phyloP scores from a whole-genome alignment of 2,329 filamentous ascomycete genomes.

The Penicillium sp. region DNA sequence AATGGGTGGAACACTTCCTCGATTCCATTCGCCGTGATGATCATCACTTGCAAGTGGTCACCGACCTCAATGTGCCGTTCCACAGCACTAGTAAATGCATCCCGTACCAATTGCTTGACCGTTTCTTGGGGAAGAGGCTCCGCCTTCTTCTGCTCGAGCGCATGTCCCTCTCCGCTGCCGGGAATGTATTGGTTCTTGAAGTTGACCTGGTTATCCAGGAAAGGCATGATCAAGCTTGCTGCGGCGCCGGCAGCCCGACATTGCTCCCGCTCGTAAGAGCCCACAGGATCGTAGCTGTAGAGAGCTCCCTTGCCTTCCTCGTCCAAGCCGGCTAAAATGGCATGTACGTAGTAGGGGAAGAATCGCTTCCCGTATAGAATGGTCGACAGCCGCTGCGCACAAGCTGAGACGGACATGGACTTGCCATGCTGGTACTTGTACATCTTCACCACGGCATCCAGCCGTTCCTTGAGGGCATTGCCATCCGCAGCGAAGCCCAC shows the following conservation, averaged over 20 bases:
- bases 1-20: conserved; percentile 78
- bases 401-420: conserved; percentile 89
- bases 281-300: conserved; percentile 97
- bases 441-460: conserved; percentile 96
- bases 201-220: conserved; percentile 99
- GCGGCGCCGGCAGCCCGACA: conserved; percentile 91
- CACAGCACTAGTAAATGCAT: conserved; percentile 96
- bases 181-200: conserved; percentile 98
- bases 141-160: conserved; percentile 59
- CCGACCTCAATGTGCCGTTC: conserved; percentile 99
- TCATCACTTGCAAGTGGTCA: conserved; percentile 91
- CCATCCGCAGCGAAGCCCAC: conserved; percentile 96
- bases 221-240: conserved; percentile 95
- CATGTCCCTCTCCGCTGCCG: conserved; percentile 78
- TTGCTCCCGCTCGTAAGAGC: conserved; percentile 95
- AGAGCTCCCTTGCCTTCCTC: conserved; percentile 92
- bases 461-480: conserved; percentile 85
- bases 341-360: conserved; percentile 97
- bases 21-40: conserved; percentile 84
- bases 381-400: conserved; percentile 89
- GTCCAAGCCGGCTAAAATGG: conserved; percentile 89
- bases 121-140: conserved; percentile 68
- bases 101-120: conserved; percentile 86
- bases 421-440: conserved; percentile 98
- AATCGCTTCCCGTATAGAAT: conserved; percentile 97